Conservation (phyloP, 2,329 filamentous ascomycete genomes). For the Cytospora mali region DNA sequence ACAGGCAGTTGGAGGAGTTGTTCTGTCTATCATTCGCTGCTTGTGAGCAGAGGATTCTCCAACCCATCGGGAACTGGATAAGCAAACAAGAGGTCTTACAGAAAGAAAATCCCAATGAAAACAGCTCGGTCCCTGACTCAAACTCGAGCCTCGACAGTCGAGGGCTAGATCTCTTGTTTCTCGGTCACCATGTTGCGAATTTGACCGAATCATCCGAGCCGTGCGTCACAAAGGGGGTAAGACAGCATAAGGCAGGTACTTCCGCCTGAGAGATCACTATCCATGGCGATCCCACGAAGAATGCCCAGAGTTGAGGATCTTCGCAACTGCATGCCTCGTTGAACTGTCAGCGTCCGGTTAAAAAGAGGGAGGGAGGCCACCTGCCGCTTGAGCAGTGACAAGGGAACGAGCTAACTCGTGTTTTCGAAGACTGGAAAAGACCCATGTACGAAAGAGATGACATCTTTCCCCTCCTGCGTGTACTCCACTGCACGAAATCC, state of each 20-base stretch:
- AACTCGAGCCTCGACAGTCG: not conserved
- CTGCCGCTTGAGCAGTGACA: not conserved
- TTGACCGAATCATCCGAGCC: conserved; percentile 13
- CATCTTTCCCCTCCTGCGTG: not conserved
- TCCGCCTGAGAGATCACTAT: not conserved
- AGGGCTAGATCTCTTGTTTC: not conserved
- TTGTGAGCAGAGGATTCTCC: not conserved
- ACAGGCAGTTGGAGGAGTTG: not conserved
- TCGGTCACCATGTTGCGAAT: not conserved
- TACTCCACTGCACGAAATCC: not conserved
- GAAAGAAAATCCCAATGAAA: not conserved
- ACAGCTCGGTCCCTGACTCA: not conserved
- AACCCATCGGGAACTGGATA: not conserved
- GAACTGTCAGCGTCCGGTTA: not conserved
- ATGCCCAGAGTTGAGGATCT: not conserved
- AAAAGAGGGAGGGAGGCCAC: not conserved
- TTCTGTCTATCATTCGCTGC: not conserved
- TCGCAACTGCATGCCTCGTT: not conserved
- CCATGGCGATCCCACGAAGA: not conserved
- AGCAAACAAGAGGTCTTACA: not conserved
- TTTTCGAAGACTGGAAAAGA: not conserved
- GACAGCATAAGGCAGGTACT: conserved; percentile 14
- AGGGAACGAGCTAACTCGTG: not conserved
- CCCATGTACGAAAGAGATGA: not conserved
- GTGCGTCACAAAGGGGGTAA: not conserved